Evolutionary conservation across 116 monocot genomes (phyloP).

Genomic region (Phalaenopsis hybrid): DNA sequence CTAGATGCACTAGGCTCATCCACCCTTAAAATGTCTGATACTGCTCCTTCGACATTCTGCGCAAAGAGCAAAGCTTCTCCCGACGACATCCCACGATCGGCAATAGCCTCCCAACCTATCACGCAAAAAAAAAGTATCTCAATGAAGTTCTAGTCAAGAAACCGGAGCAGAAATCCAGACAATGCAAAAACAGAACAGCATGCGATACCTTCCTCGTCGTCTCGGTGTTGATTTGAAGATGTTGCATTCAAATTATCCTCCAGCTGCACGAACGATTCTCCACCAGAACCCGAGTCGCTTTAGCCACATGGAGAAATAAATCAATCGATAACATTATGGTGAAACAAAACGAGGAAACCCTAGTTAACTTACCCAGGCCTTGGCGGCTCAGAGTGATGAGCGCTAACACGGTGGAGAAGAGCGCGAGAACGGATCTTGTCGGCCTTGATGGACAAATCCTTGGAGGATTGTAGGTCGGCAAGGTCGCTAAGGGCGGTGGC

Average conservation of each 20-base stretch:
- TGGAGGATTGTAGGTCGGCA: conserved; percentile 36
- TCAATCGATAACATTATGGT: background rate
- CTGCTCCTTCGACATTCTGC: conserved; percentile 13
- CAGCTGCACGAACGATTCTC: background rate
- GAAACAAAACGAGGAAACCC: conserved; percentile 9
- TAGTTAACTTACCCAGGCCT: conserved; percentile 11
- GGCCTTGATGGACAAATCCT: conserved; percentile 30
- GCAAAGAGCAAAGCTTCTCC: conserved; percentile 17
- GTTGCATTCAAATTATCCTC: background rate
- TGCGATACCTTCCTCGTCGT: conserved; percentile 20
- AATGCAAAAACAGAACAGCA: background rate
- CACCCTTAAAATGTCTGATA: conserved; percentile 12
- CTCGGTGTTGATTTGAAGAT: background rate
- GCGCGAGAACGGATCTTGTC: conserved; percentile 16
- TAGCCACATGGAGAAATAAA: background rate
- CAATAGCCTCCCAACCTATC: conserved; percentile 84
- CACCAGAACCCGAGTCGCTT: conserved; percentile 15
- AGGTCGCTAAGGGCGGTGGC: conserved; percentile 42
- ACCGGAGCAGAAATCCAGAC: background rate
- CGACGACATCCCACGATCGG: conserved; percentile 19
- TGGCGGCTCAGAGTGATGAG: background rate
- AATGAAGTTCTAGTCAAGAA: background rate
- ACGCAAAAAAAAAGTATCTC: background rate
- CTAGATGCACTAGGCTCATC: conserved; percentile 16
- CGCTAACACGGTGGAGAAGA: conserved; percentile 15